Evolutionary conservation across 1,139 yeast species (phyloP).

Genomic region (Nematodospora anomalae): DNA sequence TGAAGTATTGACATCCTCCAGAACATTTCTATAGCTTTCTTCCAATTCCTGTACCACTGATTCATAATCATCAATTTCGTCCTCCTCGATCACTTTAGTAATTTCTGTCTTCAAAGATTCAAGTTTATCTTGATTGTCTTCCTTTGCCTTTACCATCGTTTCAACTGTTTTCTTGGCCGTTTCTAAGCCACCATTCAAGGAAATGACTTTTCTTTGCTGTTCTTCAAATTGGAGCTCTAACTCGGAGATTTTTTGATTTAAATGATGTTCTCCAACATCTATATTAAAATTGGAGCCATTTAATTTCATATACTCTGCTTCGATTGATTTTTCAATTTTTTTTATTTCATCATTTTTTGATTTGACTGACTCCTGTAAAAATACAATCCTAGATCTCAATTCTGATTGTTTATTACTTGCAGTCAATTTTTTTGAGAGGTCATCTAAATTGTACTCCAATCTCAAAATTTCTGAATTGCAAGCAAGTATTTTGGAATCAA

Average conservation of each 20-base stretch:
- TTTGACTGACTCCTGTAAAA: constrained; percentile 38
- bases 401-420: constrained; percentile 61
- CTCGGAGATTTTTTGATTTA: constrained; percentile 17
- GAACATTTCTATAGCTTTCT: constrained; percentile 55
- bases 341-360: constrained; percentile 25
- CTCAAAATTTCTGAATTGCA: constrained; percentile 39
- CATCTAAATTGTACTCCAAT: constrained; percentile 57
- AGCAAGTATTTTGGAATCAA: constrained; percentile 37
- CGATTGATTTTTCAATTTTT: constrained; percentile 10
- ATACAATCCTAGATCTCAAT: constrained; percentile 48
- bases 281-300: constrained; percentile 24
- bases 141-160: constrained; percentile 8
- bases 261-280: constrained; percentile 21
- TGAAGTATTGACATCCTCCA: constrained; percentile 62
- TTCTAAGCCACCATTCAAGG: constrained; percentile 14
- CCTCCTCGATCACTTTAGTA: constrained; percentile 35
- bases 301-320: constrained; percentile 10
- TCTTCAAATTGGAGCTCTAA: constrained; percentile 13
- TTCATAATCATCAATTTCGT: constrained; percentile 52
- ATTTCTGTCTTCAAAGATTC: constrained; percentile 21
- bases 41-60: constrained; percentile 55
- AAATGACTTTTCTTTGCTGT: constrained; percentile 12
- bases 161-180: constrained; percentile 10
- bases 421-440: constrained; percentile 49
- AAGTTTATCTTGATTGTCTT: constrained; percentile 20